Percentiles rank a stretch among this genome's conserved stretches.
phyloP scores from a whole-genome alignment of 2,329 filamentous ascomycete genomes.

The Sclerotinia spermophila region DNA sequence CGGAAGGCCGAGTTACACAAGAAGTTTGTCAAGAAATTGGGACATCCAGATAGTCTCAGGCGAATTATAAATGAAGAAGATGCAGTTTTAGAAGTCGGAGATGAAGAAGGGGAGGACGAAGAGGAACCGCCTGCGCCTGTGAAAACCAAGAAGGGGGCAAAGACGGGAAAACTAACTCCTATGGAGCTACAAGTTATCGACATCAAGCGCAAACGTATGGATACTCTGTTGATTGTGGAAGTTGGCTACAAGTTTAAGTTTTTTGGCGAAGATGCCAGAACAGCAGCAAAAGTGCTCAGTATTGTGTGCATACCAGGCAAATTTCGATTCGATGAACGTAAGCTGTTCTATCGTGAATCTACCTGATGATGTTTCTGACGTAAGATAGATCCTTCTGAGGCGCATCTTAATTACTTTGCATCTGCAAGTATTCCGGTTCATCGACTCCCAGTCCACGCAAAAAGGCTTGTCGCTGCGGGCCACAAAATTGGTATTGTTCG shows the following conservation, averaged over 20 bases:
- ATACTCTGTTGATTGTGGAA: constrained; percentile 87
- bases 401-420: constrained; percentile 86
- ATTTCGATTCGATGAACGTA: constrained; percentile 85
- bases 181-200: constrained; percentile 92
- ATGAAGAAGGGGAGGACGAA: constrained; percentile 55
- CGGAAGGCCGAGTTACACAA: constrained; percentile 71
- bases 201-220: constrained; percentile 87
- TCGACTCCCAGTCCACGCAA: constrained; percentile 87
- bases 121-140: constrained; percentile 48
- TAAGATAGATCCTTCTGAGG: constrained; percentile 71
- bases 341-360: constrained; percentile 33
- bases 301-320: constrained; percentile 98
- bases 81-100: constrained; percentile 45
- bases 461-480: constrained; percentile 84
- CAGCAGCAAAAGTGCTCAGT: constrained; percentile 82
- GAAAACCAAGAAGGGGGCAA: constrained; percentile 60
- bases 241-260: constrained; percentile 98
- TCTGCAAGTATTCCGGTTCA: constrained; percentile 95
- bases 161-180: constrained; percentile 78
- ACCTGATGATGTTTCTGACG: constrained; percentile 26
- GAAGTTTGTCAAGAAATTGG: constrained; percentile 87
- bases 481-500: constrained; percentile 95
- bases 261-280: constrained; percentile 90
- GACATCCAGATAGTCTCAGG: constrained; percentile 73
- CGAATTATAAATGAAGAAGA: constrained; percentile 53